Evolutionary conservation across 495 filamentous ascomycete species (phyloP), one percentile per base, ranked within the genome.

Genomic region (Xylaria nigripes): DNA sequence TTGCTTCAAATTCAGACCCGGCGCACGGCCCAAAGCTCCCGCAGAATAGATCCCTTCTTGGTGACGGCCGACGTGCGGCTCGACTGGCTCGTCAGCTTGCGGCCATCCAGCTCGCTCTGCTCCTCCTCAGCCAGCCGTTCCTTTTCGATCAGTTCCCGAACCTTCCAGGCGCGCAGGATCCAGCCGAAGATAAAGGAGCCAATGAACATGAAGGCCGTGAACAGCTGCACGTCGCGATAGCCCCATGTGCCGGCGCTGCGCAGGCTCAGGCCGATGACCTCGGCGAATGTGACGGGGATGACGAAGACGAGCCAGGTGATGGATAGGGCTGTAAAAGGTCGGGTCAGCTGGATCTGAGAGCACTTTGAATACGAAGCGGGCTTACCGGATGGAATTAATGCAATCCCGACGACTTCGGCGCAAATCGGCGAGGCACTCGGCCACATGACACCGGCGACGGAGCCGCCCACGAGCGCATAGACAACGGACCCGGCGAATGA

Each of bases 251-350:
- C 71, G 19, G 76, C 57, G 23, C 72, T 68, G 50, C 79, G 71
- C 51, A 93, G 77, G 51, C 82, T 72, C n/a, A 93, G 72, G 1
- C 75, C 86, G 62, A 91, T 90, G 0, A 83, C 77, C 59, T 93
- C 88, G 32, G 85, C 80, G 54, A 90, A 77, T 0, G 86, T 91
- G 7, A 81, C 79, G 1, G 89, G 89, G 8, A 89, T 61, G 29
- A 86, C 83, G 12, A 93, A 73, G 6, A 79, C 67, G 18, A 93
- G 63, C 89, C 89, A 95, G 18, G 81, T 78, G n/a, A 93, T 81
- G 29, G 83, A 86, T 19, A 93, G 67, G 0, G 80, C 70, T 72
- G 18, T 51, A 12, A 40, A 18, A n/a, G n/a, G n/a, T 29, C 25
- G 3, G 25, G 25, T 29, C 25, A 29, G 25, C 25, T 29, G 9